Base-by-base conservation (phyloP, 2,329 filamentous ascomycete genomes). In the Albophoma yamanashiensis region DNA sequence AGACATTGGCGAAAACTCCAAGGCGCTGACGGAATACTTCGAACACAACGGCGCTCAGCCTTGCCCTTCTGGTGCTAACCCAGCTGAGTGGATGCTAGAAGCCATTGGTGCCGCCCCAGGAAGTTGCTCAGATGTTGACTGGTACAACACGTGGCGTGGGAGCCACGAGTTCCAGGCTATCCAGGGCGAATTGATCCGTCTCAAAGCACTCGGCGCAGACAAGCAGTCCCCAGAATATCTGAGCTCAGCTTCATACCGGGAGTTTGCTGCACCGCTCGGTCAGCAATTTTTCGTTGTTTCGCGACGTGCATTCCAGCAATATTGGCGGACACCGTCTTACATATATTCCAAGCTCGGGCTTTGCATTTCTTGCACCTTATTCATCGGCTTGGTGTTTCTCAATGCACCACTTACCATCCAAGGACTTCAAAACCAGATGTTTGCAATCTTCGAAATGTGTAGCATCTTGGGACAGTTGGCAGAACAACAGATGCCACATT, bases 311-410 rank as follows among this genome's bases (percentile, higher is more conserved):
- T 91, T 90, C 72, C 79, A 88, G 67, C 89, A 92, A 70, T 90
- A 90, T 76, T 92, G 89, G 88, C 83, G 89, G 58, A 89, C 82
- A 1, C 89, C 89, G 0, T 79, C 82, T 1, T 92, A 92, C 73
- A 86, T 92, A 67, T 91, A 89, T 74, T 83, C 85, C 59, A 92
- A 92, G 74, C 67, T 58, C 27, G 11, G 12, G 2, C 56, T 58
- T 3, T 58, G 56, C 12, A 22, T 50, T 11, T 11, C 15, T 20
- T 22, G n/a, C 14, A 45, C 14, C n/a, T 34, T 57, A 4, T 57
- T 57, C 56, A 57, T 57, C 17, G 56, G 56, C 15, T 27, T 57
- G 4, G 56, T 50, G 1, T 58, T 58, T n/a, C 43, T 58, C 43
- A 40, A 52, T 11, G 42, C 56, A 14, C 25, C 56, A 2, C 1